Base-by-base conservation (phyloP, 352 stramenopile genomes). In the Globisporangium echinulatum region DNA sequence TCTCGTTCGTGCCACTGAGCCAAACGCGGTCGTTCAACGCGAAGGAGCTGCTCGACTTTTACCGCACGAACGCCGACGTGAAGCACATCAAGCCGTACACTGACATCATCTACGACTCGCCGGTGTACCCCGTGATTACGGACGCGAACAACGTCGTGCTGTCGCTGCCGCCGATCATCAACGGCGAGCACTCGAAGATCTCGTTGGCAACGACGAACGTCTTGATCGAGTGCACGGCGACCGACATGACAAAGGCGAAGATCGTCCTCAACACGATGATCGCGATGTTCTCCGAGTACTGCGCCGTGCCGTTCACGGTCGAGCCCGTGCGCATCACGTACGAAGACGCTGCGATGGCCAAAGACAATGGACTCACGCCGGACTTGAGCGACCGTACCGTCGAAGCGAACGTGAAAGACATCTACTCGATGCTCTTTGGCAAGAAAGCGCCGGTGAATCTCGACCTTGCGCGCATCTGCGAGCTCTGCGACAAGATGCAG, bases 11-110 rank as follows among this genome's bases (percentile, higher is more conserved):
- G 59, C 97, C 97, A 57, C 76, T 99, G 54, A 98, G 76, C 53
- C 85, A 96, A 71, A 75, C 71, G 62, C 80, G 80, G 58, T 77
- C 85, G 54, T 99, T 99, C 65, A 90, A 97, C 56, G 97, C 86
- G 44, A 96, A 96, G 54, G 88, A 97, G 52, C 80, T 99, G 25
- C 66, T 99, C 65, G 90, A 99, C 58, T 91, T 96, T 61, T 99
- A 98, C 77, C 88, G 96, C 63, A 98, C 95, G 36, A 92, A 98
- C 68, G 67, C 82, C 38, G 78, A 94, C 43, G 86, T 79, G 56
- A 99, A 99, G 81, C 97, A 99, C 82, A 80, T 99, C 49, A 99
- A 99, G 80, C 96, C 96, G 42, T 99, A 99, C 79, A 98, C 97
- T 54, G 88, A 97, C 52, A 99, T 99, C 69, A 99, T 99, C 70